Conservation (phyloP, 192 early-diverging fungal species). For the Coemansia sp. region DNA sequence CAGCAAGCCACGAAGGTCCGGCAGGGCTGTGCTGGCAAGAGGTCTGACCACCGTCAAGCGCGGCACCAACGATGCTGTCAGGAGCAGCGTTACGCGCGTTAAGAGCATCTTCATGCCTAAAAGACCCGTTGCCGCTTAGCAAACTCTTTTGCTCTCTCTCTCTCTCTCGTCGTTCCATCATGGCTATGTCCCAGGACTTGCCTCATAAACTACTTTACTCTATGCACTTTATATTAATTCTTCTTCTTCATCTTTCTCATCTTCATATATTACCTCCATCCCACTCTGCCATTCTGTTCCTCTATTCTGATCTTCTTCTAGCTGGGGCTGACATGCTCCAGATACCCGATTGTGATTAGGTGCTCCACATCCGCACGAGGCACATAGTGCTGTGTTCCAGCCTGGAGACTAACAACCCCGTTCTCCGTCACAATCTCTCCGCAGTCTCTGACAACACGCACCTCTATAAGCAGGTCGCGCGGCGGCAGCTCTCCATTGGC, state of each 20-base stretch:
- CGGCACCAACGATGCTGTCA: slow-evolving; percentile 42
- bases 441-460: slow-evolving; percentile 82
- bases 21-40: slow-evolving; percentile 14
- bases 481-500: slow-evolving; percentile 79
- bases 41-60: slow-evolving; percentile 30
- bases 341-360: slow-evolving; percentile 80
- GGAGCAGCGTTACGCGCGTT: slow-evolving; percentile 47
- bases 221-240: no score
- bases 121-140: slow-evolving; percentile 14
- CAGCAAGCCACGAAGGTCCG: slow-evolving; percentile 11
- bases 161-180: no score
- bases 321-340: slow-evolving; percentile 67
- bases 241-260: not conserved
- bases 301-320: not conserved
- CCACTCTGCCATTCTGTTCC: not conserved
- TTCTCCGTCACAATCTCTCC: slow-evolving; percentile 90
- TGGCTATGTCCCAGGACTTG: no score
- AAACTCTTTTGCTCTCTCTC: no score
- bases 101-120: slow-evolving; percentile 48
- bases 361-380: slow-evolving; percentile 85
- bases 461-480: slow-evolving; percentile 87
- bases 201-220: no score
- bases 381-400: slow-evolving; percentile 84
- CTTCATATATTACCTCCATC: not conserved
- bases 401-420: slow-evolving; percentile 74